These are phyloP conservation scores for Silene conica DNA, from an alignment of 148 eudicot genomes.

Conservation along the genomic window DNA sequence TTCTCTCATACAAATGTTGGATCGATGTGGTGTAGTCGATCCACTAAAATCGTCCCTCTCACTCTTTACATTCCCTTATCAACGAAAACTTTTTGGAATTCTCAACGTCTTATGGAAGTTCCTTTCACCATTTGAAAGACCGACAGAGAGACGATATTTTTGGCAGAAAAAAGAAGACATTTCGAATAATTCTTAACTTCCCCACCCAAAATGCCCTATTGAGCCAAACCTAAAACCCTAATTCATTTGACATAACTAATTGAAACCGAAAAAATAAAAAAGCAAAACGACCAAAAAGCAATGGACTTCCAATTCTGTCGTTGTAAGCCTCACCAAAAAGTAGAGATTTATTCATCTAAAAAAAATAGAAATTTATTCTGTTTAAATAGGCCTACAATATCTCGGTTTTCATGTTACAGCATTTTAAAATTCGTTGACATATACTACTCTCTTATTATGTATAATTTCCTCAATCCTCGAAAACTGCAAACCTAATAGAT, in stretches of 20 bases:
- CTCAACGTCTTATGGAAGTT: too few relatives aligned
- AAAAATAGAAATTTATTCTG: background rate
- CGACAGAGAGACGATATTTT: too few relatives aligned
- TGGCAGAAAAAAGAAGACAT: too few relatives aligned
- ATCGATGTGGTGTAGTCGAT: slow-evolving; percentile 2
- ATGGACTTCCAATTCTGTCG: background rate
- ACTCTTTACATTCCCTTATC: too few relatives aligned
- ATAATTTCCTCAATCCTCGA: slow-evolving; percentile 20
- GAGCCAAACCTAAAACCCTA: too few relatives aligned
- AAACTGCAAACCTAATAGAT: background rate
- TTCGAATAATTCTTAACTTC: too few relatives aligned
- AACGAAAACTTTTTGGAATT: too few relatives aligned
- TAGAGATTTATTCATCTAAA: background rate
- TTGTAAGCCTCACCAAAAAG: background rate
- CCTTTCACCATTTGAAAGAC: too few relatives aligned
- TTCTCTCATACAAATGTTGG: background rate
- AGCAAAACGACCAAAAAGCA: background rate
- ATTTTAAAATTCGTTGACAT: slow-evolving; percentile 5
- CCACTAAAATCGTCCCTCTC: too few relatives aligned
- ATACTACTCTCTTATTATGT: slow-evolving; percentile 21
- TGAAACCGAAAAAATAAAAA: background rate
- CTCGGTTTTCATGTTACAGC: slow-evolving; percentile 12
- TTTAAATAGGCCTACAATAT: slow-evolving; percentile 14
- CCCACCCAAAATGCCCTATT: too few relatives aligned
- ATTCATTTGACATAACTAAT: too few relatives aligned